These are phyloP conservation scores for Micromonas commoda DNA, from an alignment of 139 green algal species.

Conservation along the genomic window DNA sequence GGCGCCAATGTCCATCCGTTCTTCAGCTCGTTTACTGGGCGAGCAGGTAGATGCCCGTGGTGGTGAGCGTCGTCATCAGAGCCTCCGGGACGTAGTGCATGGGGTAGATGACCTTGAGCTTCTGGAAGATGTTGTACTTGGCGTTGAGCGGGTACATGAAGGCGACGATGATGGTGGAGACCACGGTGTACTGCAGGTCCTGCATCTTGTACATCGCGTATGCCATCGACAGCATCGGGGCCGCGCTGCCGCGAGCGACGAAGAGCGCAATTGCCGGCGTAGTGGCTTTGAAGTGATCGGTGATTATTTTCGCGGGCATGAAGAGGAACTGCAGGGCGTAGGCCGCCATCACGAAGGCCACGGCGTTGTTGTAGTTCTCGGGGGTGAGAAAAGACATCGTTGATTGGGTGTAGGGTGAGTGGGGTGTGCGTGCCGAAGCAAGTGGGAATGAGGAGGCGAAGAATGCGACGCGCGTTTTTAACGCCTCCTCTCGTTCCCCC, in stretches of 20 bases:
- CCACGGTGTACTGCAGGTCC: background rate
- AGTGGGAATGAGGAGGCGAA: no score
- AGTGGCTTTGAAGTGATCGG: conserved; percentile 26
- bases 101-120: conserved; percentile 13
- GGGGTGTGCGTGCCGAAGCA: background rate
- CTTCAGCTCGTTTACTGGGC: conserved; percentile 6
- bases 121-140: conserved; percentile 16
- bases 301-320: conserved; percentile 23
- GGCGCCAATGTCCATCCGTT: background rate
- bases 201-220: conserved; percentile 6
- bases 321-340: conserved; percentile 27
- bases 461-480: no score
- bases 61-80: conserved; percentile 5
- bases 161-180: background rate
- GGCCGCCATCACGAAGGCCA: background rate
- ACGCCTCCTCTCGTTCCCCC: no score
- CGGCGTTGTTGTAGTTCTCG: background rate
- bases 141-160: conserved; percentile 28
- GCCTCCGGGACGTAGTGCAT: conserved; percentile 33
- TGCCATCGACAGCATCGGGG: background rate
- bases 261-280: conserved; percentile 9
- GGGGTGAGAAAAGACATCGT: background rate
- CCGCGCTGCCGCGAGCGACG: conserved; percentile 3
- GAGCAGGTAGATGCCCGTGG: conserved; percentile 8
- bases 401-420: background rate